phyloP scores from a whole-genome alignment of 2,329 filamentous ascomycete genomes.

The Penicillium sp. region DNA sequence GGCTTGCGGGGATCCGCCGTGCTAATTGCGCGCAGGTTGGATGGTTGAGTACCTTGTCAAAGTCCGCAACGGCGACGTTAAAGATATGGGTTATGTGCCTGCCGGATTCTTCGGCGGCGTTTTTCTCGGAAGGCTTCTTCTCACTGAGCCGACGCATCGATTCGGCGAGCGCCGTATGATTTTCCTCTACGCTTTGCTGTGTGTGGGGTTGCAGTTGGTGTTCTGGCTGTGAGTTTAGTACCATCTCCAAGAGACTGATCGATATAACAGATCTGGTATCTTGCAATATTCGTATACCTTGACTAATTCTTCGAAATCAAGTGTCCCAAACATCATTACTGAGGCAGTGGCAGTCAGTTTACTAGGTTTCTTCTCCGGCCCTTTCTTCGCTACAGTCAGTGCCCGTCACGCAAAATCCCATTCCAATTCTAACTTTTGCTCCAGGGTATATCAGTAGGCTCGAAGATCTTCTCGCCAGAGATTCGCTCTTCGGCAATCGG shows the following conservation, averaged over 20 bases:
- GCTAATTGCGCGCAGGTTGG: conserved; percentile 49
- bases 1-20: neutral
- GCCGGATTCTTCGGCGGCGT: conserved; percentile 60
- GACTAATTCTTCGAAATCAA: conserved; percentile 1
- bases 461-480: conserved; percentile 52
- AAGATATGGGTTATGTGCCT: conserved; percentile 61
- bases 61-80: conserved; percentile 57
- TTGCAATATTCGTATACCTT: neutral
- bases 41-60: conserved; percentile 64
- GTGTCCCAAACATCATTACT: conserved; percentile 48
- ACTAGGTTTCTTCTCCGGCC: conserved; percentile 59
- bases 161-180: conserved; percentile 61
- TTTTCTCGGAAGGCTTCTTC: conserved; percentile 56
- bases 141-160: conserved; percentile 60
- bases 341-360: conserved; percentile 56
- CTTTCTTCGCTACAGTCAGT: conserved; percentile 56
- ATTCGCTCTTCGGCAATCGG: conserved; percentile 51
- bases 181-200: conserved; percentile 53
- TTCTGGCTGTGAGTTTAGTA: conserved; percentile 53
- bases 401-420: neutral
- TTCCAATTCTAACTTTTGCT: neutral
- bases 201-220: conserved; percentile 56
- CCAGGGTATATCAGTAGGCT: conserved; percentile 51
- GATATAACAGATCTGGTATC: neutral
- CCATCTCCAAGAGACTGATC: neutral